These are phyloP conservation scores for Aspergillus uvarum DNA, from an alignment of 2,329 filamentous ascomycete species.

Conservation along the genomic window DNA sequence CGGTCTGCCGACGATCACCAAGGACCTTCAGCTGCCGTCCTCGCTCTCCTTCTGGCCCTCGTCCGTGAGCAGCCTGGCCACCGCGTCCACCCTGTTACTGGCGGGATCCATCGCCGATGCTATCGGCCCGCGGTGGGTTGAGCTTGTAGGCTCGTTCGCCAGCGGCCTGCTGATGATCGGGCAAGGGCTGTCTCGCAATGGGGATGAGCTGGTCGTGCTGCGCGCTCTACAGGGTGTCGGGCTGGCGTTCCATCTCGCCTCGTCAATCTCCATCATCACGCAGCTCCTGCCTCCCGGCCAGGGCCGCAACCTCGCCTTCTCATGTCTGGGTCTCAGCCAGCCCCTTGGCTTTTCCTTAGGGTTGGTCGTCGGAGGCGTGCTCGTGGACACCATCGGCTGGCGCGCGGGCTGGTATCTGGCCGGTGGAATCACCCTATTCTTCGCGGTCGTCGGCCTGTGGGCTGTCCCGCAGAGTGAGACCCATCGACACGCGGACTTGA, in stretches of 20 bases:
- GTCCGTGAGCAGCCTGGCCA: conserved; percentile 34
- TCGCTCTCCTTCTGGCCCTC: conserved; percentile 29
- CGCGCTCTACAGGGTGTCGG: conserved; percentile 49
- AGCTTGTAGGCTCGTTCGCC: conserved; percentile 39
- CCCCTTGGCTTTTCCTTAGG: conserved; percentile 55
- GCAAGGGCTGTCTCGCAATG: conserved; percentile 31
- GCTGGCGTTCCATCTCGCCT: conserved; percentile 50
- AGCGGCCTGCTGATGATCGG: conserved; percentile 27
- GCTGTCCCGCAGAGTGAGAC: conserved; percentile 30
- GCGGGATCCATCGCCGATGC: conserved; percentile 54
- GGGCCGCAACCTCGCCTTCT: conserved; percentile 53
- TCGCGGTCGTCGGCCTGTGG: conserved; percentile 6
- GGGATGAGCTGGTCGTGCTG: conserved; percentile 49
- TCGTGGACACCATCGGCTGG: conserved; percentile 45
- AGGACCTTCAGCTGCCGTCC: conserved; percentile 31
- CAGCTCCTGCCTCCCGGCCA: conserved; percentile 49
- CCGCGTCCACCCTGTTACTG: conserved; percentile 44
- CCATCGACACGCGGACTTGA: conserved; percentile 22
- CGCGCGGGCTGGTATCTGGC: conserved; percentile 49
- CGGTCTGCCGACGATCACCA: conserved; percentile 44
- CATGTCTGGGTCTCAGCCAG: conserved; percentile 51
- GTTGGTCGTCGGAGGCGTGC: conserved; percentile 44
- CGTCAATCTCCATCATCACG: conserved; percentile 52
- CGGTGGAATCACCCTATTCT: conserved; percentile 33
- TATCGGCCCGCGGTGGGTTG: conserved; percentile 39